phyloP scores from a whole-genome alignment of 75 land plant species.

The Selaginella moellendorffii region DNA sequence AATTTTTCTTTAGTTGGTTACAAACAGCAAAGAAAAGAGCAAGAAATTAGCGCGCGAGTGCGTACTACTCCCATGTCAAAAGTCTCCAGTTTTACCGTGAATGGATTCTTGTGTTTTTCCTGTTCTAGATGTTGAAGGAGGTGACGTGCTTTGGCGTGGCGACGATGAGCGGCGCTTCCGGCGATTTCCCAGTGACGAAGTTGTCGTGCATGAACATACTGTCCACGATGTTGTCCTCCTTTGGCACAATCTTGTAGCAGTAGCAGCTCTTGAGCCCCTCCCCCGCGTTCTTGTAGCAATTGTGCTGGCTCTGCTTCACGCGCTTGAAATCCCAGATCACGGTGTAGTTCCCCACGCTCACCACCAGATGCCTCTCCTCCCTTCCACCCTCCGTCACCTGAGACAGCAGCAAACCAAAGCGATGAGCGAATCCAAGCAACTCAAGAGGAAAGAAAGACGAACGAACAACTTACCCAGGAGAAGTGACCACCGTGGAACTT shows the following conservation, averaged over 20 bases:
- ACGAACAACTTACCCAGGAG: constrained; percentile 22
- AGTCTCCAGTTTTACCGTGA: too few relatives aligned
- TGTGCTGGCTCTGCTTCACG: constrained; percentile 71
- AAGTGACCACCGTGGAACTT: constrained; percentile 23
- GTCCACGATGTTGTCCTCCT: constrained; percentile 84
- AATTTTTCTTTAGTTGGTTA: too few relatives aligned
- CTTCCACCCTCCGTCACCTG: constrained; percentile 90
- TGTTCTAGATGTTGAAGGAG: constrained; percentile 46
- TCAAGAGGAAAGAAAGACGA: too few relatives aligned
- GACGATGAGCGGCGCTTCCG: constrained; percentile 89
- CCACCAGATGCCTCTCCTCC: constrained; percentile 84
- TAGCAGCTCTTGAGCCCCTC: constrained; percentile 93
- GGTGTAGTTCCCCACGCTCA: constrained; percentile 74
- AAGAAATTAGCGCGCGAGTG: too few relatives aligned
- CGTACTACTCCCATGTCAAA: too few relatives aligned
- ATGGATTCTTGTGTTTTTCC: too few relatives aligned
- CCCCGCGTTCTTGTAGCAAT: constrained; percentile 48
- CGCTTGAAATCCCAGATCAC: constrained; percentile 78
- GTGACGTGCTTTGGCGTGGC: constrained; percentile 82
- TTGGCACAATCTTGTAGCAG: constrained; percentile 81
- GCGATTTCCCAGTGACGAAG: constrained; percentile 37
- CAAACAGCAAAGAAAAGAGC: too few relatives aligned
- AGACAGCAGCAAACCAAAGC: neutral
- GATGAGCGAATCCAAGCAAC: too few relatives aligned
- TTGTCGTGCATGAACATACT: constrained; percentile 97